Base-by-base conservation (phyloP, 139 green algal genomes). In the Dunaliella sp. region DNA sequence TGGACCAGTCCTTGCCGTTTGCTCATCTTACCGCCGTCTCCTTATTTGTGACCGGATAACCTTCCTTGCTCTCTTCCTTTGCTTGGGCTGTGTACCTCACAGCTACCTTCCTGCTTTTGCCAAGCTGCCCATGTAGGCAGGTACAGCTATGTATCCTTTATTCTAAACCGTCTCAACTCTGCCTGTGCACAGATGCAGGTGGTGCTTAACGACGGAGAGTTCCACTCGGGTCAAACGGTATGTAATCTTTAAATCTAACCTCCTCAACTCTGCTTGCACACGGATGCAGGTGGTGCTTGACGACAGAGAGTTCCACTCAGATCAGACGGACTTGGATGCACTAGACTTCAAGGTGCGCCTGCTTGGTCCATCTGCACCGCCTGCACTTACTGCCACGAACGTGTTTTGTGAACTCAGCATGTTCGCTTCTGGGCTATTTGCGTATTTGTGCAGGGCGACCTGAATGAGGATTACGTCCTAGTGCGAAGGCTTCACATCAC, bases 261-360 rank as follows among this genome's bases (percentile, higher is more conserved):
- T n/a, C n/a, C n/a, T n/a, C n/a, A n/a, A n/a, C n/a, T n/a, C n/a
- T n/a, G n/a, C n/a, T n/a, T n/a, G n/a, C n/a, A n/a, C n/a, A n/a
- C n/a, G 1, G 1, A n/a, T 74, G 2, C 85, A 91, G 85, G 88
- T 85, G 26, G 30, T 88, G 28, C 65, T 86, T 1, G 88, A 91
- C 59, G 83, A 91, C 72, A 2, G 25, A 0, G 85, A 89, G 59
- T 91, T 91, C 83, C 35, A 85, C 22, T 58, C 65, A 35, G 88
- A 91, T 77, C 88, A 89, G 83, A 48, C 38, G 0, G 88, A 91
- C 37, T 78, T 91, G 33, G 88, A 91, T 78, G 38, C 36, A 0
- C 77, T 91, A 38, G 88, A 91, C 76, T 91, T 91, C 38, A 88
- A 88, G 59, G 80, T 84, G 48, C 1, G 79, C 34, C 35, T 78